phyloP scores from a whole-genome alignment of 352 stramenopile species.

The Globisporangium mamillatum region DNA sequence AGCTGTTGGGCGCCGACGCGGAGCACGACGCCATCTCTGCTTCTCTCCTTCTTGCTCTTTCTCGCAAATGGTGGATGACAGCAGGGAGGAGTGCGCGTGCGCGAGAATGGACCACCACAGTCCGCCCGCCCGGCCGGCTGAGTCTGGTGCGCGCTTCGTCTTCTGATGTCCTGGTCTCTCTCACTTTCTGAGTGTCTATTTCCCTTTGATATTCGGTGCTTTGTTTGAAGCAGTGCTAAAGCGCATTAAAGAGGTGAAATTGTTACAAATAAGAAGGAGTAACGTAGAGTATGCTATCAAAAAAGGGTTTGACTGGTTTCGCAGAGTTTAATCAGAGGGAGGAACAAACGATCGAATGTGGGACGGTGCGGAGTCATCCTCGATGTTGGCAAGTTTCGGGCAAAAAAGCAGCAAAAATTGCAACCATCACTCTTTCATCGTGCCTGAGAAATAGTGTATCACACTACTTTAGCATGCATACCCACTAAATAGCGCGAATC shows the following conservation, averaged over 20 bases:
- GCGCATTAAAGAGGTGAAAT: not conserved
- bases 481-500: not conserved
- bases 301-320: too few relatives aligned
- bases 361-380: slow-evolving; percentile 30
- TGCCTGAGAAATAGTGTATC: not conserved
- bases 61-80: not conserved
- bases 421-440: slow-evolving; percentile 1
- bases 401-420: not conserved
- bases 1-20: not conserved
- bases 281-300: too few relatives aligned
- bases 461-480: not conserved
- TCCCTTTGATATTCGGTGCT: not conserved
- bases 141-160: slow-evolving; percentile 1
- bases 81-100: not conserved
- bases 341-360: slow-evolving; percentile 12
- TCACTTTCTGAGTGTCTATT: not conserved
- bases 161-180: slow-evolving; percentile 2
- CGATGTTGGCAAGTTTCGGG: slow-evolving; percentile 9
- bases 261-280: not conserved
- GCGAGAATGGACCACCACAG: slow-evolving; percentile 6
- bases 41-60: slow-evolving; percentile 7
- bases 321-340: not conserved
- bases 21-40: slow-evolving; percentile 36
- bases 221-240: not conserved
- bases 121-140: not conserved